These are phyloP conservation scores for Aspergillus tubingensis DNA, from an alignment of 2,329 filamentous ascomycete genomes.

Conservation along the genomic window DNA sequence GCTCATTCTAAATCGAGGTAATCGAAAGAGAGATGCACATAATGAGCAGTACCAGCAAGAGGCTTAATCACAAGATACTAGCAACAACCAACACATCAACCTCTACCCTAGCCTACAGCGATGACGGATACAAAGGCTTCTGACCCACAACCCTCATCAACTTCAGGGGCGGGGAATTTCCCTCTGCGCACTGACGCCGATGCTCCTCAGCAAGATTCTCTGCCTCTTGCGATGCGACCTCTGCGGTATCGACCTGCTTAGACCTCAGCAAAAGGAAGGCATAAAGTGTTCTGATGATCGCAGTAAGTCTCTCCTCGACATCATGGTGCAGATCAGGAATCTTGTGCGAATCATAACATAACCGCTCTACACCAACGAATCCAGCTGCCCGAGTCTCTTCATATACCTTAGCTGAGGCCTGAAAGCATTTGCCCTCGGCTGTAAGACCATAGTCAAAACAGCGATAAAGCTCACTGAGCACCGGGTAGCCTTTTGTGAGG, in stretches of 20 bases:
- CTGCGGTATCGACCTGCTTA: conserved; percentile 9
- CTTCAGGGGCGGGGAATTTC: conserved; percentile 9
- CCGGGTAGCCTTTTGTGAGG: not conserved
- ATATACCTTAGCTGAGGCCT: conserved; percentile 14
- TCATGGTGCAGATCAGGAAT: not conserved
- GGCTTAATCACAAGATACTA: no score
- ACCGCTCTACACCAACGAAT: not conserved
- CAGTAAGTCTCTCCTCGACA: conserved; percentile 10
- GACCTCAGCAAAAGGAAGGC: conserved; percentile 13
- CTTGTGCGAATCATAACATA: conserved; percentile 1
- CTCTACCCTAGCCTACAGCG: not conserved
- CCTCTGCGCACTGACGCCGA: conserved; percentile 9
- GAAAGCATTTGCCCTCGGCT: conserved; percentile 7
- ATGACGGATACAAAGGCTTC: conserved; percentile 1
- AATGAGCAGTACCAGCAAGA: no score
- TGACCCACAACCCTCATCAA: conserved; percentile 17
- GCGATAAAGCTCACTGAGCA: not conserved
- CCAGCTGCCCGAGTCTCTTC: not conserved
- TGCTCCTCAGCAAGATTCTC: conserved; percentile 11
- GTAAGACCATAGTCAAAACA: not conserved
- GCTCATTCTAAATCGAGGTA: no score
- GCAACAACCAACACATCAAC: no score
- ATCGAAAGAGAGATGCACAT: no score
- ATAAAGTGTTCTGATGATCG: conserved; percentile 17
- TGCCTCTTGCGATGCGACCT: conserved; percentile 4